Conservation (phyloP, 805 yeast genomes). For the Kodamaea neixiangensis region DNA sequence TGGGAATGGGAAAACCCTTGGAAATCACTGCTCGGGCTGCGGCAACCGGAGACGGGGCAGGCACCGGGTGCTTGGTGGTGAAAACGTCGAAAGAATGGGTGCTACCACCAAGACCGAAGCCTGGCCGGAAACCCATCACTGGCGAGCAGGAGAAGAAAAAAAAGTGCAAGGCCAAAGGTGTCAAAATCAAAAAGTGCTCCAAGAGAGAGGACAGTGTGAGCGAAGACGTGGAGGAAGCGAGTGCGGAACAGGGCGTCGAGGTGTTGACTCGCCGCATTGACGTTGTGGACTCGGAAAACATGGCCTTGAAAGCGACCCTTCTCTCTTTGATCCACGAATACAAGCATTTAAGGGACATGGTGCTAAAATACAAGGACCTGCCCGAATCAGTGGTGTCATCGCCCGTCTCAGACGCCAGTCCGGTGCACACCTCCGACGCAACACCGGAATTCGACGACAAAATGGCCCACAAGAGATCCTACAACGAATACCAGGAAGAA, state of each 20-base stretch:
- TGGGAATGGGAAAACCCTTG: background rate
- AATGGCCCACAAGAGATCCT: constrained; percentile 19
- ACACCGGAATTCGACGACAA: background rate
- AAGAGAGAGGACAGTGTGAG: background rate
- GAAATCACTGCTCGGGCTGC: background rate
- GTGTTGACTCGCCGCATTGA: constrained; percentile 15
- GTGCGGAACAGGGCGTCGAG: background rate
- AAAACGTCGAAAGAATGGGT: constrained; percentile 81
- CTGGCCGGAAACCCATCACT: constrained; percentile 55
- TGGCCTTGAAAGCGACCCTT: constrained; percentile 34
- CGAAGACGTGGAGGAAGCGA: background rate
- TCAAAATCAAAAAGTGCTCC: constrained; percentile 9
- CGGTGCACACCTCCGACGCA: background rate
- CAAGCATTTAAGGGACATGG: constrained; percentile 35
- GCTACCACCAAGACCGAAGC: constrained; percentile 81
- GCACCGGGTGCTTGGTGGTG: constrained; percentile 13
- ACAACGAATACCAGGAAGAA: constrained; percentile 22
- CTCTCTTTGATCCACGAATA: constrained; percentile 43
- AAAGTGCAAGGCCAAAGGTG: constrained; percentile 7
- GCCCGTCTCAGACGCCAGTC: background rate
- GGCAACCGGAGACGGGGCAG: background rate
- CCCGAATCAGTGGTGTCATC: background rate
- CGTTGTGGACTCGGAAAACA: constrained; percentile 34
- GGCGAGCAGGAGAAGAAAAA: constrained; percentile 9
- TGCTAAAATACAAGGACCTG: constrained; percentile 19